Conservation (phyloP, 768 basidiomycete species). For the Exidia glandulosa region DNA sequence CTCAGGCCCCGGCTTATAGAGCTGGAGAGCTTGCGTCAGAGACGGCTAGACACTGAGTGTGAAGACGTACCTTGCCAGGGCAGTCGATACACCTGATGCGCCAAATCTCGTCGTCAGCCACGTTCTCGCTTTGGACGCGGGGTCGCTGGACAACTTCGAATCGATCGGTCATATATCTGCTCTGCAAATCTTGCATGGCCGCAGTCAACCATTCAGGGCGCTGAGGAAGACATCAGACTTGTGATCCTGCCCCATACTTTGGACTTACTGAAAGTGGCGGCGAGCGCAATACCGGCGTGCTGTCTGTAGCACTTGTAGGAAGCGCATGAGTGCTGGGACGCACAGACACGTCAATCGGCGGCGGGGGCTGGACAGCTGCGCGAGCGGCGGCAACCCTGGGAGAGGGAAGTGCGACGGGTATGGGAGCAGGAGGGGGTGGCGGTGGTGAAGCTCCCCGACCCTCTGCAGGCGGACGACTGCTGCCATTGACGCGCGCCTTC, state of each 20-base stretch:
- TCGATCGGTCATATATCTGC: constrained; percentile 66
- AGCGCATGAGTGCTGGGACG: constrained; percentile 2
- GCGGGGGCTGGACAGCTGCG: no score
- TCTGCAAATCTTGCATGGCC: constrained; percentile 58
- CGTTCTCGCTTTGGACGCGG: constrained; percentile 38
- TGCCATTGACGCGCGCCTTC: not conserved
- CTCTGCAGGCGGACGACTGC: not conserved
- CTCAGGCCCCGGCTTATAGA: constrained; percentile 85
- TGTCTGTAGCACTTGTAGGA: constrained; percentile 8
- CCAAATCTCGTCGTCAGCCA: constrained; percentile 33
- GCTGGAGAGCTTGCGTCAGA: constrained; percentile 26
- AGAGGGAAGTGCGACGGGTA: not conserved
- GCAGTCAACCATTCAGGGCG: constrained; percentile 61
- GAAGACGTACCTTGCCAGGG: constrained; percentile 68
- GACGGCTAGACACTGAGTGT: constrained; percentile 4
- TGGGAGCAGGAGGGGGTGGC: constrained; percentile 1
- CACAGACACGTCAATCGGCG: not conserved
- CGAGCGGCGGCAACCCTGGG: no score
- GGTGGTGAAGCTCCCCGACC: not conserved
- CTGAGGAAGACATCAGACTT: constrained; percentile 15
- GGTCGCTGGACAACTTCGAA: constrained; percentile 70
- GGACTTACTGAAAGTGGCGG: not conserved
- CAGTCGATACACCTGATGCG: constrained; percentile 85
- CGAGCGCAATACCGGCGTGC: not conserved
- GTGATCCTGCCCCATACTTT: no score